Evolutionary conservation across 805 yeast species (phyloP).

Genomic region (Naumovozyma dairenensis): DNA sequence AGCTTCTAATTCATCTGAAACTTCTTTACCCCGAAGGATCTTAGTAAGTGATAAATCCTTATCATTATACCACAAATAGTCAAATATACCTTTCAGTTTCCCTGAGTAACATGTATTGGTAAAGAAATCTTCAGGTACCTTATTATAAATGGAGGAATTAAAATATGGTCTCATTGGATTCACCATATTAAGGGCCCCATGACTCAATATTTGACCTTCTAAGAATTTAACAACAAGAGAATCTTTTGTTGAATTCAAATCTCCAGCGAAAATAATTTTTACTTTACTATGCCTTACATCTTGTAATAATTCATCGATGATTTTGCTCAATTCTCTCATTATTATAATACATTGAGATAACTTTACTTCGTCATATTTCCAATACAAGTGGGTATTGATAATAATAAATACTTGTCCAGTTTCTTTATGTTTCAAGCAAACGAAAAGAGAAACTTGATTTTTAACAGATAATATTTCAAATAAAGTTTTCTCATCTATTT

Average conservation of each 20-base stretch:
- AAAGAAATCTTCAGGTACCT: slow-evolving; percentile 23
- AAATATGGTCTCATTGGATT: slow-evolving; percentile 27
- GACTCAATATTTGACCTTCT: slow-evolving; percentile 26
- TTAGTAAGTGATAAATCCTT: slow-evolving; percentile 32
- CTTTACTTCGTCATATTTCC: slow-evolving; percentile 50
- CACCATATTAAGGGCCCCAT: slow-evolving; percentile 21
- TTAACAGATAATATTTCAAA: slow-evolving; percentile 33
- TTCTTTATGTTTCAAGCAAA: slow-evolving; percentile 36
- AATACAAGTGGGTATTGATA: slow-evolving; percentile 53
- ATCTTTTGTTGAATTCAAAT: slow-evolving; percentile 42
- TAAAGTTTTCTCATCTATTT: slow-evolving; percentile 17
- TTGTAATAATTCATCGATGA: slow-evolving; percentile 17
- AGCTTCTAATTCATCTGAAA: slow-evolving; percentile 18
- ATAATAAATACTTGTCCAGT: slow-evolving; percentile 36
- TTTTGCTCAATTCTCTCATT: slow-evolving; percentile 26
- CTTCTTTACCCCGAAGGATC: slow-evolving; percentile 40
- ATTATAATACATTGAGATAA: slow-evolving; percentile 42
- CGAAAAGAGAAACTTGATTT: slow-evolving; percentile 50
- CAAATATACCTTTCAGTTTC: slow-evolving; percentile 43
- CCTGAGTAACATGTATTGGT: slow-evolving; percentile 40
- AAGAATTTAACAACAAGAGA: slow-evolving; percentile 42
- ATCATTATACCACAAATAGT: slow-evolving; percentile 46
- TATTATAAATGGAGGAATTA: slow-evolving; percentile 27
- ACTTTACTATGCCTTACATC: slow-evolving; percentile 18
- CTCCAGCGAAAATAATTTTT: slow-evolving; percentile 43